A percentile compares a stretch with the other conserved stretches of the same genome.
These are phyloP conservation scores for Nitzschia sp. DNA, from an alignment of 108 stramenopile species.

Conservation along the genomic window DNA sequence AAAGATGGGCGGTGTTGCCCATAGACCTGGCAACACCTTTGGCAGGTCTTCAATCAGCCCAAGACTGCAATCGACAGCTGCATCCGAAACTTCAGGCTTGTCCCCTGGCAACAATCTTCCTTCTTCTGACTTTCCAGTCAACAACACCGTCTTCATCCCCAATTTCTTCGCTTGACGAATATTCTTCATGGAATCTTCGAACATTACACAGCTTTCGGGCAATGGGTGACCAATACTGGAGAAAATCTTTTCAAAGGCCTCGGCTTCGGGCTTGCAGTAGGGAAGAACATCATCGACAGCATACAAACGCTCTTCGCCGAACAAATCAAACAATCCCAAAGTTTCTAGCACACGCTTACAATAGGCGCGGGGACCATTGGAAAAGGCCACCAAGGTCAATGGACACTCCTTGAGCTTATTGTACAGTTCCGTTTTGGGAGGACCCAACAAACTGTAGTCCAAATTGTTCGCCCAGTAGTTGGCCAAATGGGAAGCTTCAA, in stretches of 20 bases:
- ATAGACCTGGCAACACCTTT: constrained; percentile 45
- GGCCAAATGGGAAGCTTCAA: constrained; percentile 41
- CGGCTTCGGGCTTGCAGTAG: constrained; percentile 79
- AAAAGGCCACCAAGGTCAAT: constrained; percentile 65
- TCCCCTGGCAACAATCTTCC: constrained; percentile 54
- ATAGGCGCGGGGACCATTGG: constrained; percentile 73
- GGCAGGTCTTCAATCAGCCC: constrained; percentile 59
- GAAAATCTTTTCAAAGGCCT: constrained; percentile 67
- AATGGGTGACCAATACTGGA: constrained; percentile 32
- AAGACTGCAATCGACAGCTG: constrained; percentile 65
- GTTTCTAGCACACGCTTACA: constrained; percentile 56
- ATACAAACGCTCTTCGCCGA: constrained; percentile 60
- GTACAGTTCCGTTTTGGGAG: constrained; percentile 37
- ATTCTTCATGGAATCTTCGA: constrained; percentile 90
- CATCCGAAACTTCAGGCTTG: constrained; percentile 52
- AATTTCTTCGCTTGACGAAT: constrained; percentile 62
- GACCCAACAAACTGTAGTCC: constrained; percentile 60
- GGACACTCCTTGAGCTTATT: constrained; percentile 43
- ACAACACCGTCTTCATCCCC: constrained; percentile 76
- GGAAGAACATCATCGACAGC: constrained; percentile 83
- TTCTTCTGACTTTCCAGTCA: constrained; percentile 57
- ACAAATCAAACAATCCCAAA: constrained; percentile 56
- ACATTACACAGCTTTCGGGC: constrained; percentile 70
- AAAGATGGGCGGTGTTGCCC: constrained; percentile 52
- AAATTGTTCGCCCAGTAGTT: constrained; percentile 70